Conservation (phyloP, 352 stramenopile genomes). For the Phytophthora cactorum region DNA sequence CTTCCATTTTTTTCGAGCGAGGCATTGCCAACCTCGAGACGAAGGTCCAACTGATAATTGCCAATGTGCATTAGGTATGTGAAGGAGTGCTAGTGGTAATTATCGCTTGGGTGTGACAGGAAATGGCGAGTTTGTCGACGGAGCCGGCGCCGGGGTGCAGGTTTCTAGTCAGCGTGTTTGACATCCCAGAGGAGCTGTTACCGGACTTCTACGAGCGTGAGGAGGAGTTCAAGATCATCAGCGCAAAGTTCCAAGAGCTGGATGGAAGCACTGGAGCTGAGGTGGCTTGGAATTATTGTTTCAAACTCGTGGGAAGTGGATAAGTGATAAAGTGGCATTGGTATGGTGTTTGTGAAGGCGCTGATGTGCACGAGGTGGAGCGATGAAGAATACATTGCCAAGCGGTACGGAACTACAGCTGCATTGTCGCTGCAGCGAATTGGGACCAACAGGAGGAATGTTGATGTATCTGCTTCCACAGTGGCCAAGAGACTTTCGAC, state of each 20-base stretch:
- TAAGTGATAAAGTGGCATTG: background rate
- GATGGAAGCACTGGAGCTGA: constrained; percentile 42
- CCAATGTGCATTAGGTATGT: background rate
- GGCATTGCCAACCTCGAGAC: constrained; percentile 90
- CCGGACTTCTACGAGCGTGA: constrained; percentile 84
- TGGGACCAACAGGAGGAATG: background rate
- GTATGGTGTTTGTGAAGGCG: constrained; percentile 32
- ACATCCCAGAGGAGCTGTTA: constrained; percentile 61
- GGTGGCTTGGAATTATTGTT: constrained; percentile 14
- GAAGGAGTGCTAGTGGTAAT: background rate
- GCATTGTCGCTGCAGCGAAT: background rate
- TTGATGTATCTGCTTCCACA: constrained; percentile 22
- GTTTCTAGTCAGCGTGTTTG: constrained; percentile 80
- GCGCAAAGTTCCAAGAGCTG: constrained; percentile 76
- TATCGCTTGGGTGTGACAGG: constrained; percentile 38
- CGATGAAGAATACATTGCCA: constrained; percentile 86
- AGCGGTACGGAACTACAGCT: constrained; percentile 26
- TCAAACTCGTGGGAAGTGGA: background rate
- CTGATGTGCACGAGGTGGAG: constrained; percentile 90
- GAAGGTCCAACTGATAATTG: constrained; percentile 41
- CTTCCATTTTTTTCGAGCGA: constrained; percentile 94
- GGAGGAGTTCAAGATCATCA: constrained; percentile 90
- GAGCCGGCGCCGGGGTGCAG: constrained; percentile 60
- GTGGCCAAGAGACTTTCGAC: constrained; percentile 84
- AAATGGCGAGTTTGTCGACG: constrained; percentile 90